Conservation (phyloP, 2,329 filamentous ascomycete species). For the Drechslerella coelobrocha region DNA sequence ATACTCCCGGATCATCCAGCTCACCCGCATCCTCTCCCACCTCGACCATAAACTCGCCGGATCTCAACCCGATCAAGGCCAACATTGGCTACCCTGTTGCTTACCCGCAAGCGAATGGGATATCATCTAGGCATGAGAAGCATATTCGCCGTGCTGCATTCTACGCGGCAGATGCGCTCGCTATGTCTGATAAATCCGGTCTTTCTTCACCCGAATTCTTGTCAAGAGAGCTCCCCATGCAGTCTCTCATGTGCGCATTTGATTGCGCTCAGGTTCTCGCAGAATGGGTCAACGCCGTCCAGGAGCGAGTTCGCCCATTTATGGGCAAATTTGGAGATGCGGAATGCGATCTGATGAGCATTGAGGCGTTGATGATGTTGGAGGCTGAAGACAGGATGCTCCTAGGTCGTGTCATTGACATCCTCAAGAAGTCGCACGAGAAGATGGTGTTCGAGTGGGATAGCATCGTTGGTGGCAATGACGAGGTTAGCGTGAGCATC, state of each 20-base stretch:
- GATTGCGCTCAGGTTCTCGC: conserved; percentile 93
- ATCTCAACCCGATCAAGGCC: conserved; percentile 53
- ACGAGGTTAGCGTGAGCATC: conserved; percentile 83
- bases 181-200: conserved; percentile 84
- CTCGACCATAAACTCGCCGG: conserved; percentile 53
- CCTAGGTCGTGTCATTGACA: conserved; percentile 79
- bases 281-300: conserved; percentile 91
- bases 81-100: conserved; percentile 42
- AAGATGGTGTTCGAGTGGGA: conserved; percentile 68
- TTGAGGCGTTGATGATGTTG: conserved; percentile 85
- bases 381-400: conserved; percentile 91
- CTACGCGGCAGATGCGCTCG: conserved; percentile 89
- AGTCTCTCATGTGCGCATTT: conserved; percentile 89
- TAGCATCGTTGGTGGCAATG: conserved; percentile 58
- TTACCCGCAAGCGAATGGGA: conserved; percentile 56
- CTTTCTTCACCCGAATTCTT: conserved; percentile 80
- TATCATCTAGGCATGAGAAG: conserved; percentile 77
- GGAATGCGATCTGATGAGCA: conserved; percentile 76
- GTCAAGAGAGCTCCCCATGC: conserved; percentile 82
- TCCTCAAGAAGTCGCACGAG: conserved; percentile 76
- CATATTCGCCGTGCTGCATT: conserved; percentile 93
- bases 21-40: conserved; percentile 55
- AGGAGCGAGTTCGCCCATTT: conserved; percentile 90
- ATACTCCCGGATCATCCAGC: conserved; percentile 55
- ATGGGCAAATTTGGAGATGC: conserved; percentile 85